A percentile compares a stretch with the other conserved stretches of the same genome.
Evolutionary conservation across 2,329 filamentous ascomycete species (phyloP).

Genomic region (Didymella sp.): DNA sequence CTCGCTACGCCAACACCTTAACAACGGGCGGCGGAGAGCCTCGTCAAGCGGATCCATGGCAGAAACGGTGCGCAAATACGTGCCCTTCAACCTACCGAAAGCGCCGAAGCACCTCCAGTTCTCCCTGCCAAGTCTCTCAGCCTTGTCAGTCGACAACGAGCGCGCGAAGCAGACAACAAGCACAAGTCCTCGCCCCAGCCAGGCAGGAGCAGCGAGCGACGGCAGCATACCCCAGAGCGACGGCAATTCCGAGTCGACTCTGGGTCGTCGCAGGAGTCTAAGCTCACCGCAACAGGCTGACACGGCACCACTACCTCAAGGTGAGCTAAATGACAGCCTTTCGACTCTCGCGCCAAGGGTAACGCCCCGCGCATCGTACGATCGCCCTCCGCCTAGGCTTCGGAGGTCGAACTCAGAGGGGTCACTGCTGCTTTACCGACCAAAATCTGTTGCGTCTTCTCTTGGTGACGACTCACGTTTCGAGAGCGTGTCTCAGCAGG

Average conservation of each 20-base stretch:
- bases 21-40: slow-evolving; percentile 47
- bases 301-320: slow-evolving; percentile 28
- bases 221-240: slow-evolving; percentile 33
- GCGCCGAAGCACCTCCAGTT: slow-evolving; percentile 48
- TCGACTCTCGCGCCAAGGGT: slow-evolving; percentile 23
- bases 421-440: slow-evolving; percentile 74
- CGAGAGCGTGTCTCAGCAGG: slow-evolving; percentile 79
- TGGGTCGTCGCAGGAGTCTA: slow-evolving; percentile 16
- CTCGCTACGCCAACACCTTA: slow-evolving; percentile 50
- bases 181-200: slow-evolving; percentile 22
- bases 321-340: slow-evolving; percentile 28
- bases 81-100: slow-evolving; percentile 49
- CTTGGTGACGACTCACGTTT: slow-evolving; percentile 85
- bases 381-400: slow-evolving; percentile 49
- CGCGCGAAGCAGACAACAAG: slow-evolving; percentile 22
- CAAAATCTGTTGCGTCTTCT: slow-evolving; percentile 78
- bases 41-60: slow-evolving; percentile 49
- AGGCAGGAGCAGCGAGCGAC: slow-evolving; percentile 24
- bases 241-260: slow-evolving; percentile 24
- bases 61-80: slow-evolving; percentile 47
- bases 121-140: slow-evolving; percentile 45
- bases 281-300: slow-evolving; percentile 22
- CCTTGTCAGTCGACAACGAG: slow-evolving; percentile 35
- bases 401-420: slow-evolving; percentile 76
- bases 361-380: slow-evolving; percentile 15